Conservation (phyloP, 192 early-diverging fungal genomes). For the Coemansia sp. region DNA sequence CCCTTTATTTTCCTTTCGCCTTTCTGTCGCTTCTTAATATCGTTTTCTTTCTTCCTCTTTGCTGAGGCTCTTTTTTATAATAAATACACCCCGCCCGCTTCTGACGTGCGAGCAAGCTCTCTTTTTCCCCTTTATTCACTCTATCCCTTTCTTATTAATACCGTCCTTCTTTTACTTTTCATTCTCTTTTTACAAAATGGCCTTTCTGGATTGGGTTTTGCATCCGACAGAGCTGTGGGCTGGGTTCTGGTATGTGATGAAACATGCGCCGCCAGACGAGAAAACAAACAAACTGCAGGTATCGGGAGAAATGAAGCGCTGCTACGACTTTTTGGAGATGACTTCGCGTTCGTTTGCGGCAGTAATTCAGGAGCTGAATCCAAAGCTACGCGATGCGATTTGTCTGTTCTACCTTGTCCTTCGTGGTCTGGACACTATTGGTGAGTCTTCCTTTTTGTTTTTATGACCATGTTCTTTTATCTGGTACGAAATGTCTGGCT, state of each 20-base stretch:
- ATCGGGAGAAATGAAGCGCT: conserved; percentile 61
- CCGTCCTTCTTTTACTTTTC: not conserved
- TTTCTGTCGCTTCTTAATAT: not conserved
- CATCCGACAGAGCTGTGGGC: conserved; percentile 88
- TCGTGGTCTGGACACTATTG: conserved; percentile 95
- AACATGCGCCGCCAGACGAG: conserved; percentile 56
- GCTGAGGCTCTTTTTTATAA: not conserved
- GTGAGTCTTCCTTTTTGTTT: conserved; percentile 26
- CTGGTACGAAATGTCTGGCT: not conserved
- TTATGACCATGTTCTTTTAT: not conserved
- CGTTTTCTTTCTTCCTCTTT: not conserved
- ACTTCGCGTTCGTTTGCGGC: conserved; percentile 96
- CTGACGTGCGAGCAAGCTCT: not conserved
- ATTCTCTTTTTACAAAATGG: conserved; percentile 31
- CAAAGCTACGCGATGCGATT: conserved; percentile 76
- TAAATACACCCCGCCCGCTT: not conserved
- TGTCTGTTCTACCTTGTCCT: conserved; percentile 97
- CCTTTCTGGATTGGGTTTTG: conserved; percentile 66
- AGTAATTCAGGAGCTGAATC: conserved; percentile 88
- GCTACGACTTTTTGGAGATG: conserved; percentile 90
- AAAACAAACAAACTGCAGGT: conserved; percentile 59
- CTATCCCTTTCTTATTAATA: not conserved
- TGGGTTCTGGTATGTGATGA: conserved; percentile 70
- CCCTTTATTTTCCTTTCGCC: not conserved
- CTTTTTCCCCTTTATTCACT: not conserved